These are phyloP conservation scores for Phytophthora brassicae DNA, from an alignment of 352 stramenopile species.

Conservation along the genomic window DNA sequence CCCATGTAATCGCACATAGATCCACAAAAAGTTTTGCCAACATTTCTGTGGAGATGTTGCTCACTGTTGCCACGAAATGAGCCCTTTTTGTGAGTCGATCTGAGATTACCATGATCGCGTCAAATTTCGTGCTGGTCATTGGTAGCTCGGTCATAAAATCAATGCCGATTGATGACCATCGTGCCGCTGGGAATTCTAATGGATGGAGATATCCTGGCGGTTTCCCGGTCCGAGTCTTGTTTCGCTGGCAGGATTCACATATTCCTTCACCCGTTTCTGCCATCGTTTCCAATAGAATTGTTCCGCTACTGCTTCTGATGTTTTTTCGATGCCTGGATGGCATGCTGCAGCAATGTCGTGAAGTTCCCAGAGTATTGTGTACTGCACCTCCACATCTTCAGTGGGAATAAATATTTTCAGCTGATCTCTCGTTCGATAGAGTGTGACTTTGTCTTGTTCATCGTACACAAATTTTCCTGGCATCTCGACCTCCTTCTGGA, in stretches of 20 bases:
- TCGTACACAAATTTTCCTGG: not conserved
- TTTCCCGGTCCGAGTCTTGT: not conserved
- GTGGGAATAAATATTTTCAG: not conserved
- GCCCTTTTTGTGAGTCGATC: slow-evolving; percentile 9
- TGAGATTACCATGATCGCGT: slow-evolving; percentile 1
- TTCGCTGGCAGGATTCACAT: not conserved
- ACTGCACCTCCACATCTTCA: not conserved
- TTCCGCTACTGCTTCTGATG: not conserved
- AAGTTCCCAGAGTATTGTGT: not conserved
- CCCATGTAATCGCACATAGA: not conserved
- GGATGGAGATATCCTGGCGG: not conserved
- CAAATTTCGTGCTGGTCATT: not conserved
- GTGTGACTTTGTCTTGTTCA: not conserved
- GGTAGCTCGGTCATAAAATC: slow-evolving; percentile 2
- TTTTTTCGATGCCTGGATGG: not conserved
- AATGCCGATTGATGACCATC: not conserved
- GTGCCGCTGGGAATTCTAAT: not conserved
- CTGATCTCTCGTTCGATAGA: not conserved
- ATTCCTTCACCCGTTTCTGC: not conserved
- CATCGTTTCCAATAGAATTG: slow-evolving; percentile 1
- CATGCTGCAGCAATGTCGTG: not conserved
- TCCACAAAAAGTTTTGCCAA: not conserved
- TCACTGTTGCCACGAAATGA: not conserved
- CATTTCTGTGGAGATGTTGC: not conserved
- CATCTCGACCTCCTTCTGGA: not conserved